Base-by-base conservation (phyloP, 2,329 filamentous ascomycete species). In the Alternaria solani region DNA sequence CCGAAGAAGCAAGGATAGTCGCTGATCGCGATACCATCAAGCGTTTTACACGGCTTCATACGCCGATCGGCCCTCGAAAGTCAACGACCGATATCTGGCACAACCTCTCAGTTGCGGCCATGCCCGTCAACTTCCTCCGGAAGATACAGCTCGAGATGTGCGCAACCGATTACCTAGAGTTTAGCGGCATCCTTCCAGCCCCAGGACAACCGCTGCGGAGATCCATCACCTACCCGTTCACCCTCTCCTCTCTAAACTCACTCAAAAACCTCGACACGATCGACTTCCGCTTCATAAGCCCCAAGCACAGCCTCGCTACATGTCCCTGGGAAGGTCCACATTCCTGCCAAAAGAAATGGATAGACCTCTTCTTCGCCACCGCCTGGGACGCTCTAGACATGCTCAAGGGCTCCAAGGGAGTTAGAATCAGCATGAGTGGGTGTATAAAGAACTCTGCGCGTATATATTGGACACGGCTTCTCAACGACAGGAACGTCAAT, bases 201-300 rank as follows among this genome's bases (percentile, higher is more conserved):
- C 20, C 1, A 1, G 47, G 49, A 16, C 16, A 41, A 6, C 48
- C 57, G 4, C 20, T 53, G n/a, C 12, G 11, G 12, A 14, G 8
- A 14, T n/a, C n/a, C 7, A 11, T 30, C 2, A 8, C 28, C 16
- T 12, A 12, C 14, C 9, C 16, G 2, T 32, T 59, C 9, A 18
- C n/a, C 4, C 9, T 63, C 2, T 20, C 14, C 2, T 20, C 20
- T 1, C 32, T 64, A 3, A 41, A 23, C 12, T 25, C 7, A 1
- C 59, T 63, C 2, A 2, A n/a, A 0, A 43, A 51, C 8, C 55
- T 69, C 9, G 38, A 49, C 20, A 42, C 48, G 1, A 53, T 70
- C 9, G 65, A 70, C 11, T 60, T 70, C n/a, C 60, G 64, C 25
- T 70, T 70, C 59, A 61, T 70, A n/a, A 61, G 64, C 18, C 58